These are phyloP conservation scores for Saccharomyces paradoxus DNA, from an alignment of 805 yeast genomes.

Conservation along the genomic window DNA sequence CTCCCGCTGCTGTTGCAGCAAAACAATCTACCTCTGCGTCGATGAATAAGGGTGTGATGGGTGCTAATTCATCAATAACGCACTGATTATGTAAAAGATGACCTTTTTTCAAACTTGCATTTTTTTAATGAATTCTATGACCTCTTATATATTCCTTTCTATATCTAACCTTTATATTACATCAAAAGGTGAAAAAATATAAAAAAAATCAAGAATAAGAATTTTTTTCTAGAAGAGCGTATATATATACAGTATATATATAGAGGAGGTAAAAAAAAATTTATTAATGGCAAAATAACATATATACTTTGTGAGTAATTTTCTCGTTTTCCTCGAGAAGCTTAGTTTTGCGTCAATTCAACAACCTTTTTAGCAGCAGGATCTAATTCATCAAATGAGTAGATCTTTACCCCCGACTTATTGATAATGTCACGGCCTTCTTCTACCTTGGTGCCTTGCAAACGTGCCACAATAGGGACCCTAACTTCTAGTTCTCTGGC, in stretches of 20 bases:
- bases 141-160: neutral
- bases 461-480: slow-evolving; percentile 94
- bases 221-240: neutral
- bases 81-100: neutral
- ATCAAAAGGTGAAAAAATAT: neutral
- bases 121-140: neutral
- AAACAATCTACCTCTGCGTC: neutral
- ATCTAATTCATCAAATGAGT: slow-evolving; percentile 85
- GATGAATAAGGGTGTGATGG: neutral
- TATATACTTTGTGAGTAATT: neutral
- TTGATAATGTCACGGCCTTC: slow-evolving; percentile 80
- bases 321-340: neutral
- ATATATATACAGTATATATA: neutral
- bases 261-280: neutral
- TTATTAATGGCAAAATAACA: neutral
- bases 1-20: neutral
- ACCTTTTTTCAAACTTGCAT: neutral
- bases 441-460: slow-evolving; percentile 94
- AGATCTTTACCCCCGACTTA: slow-evolving; percentile 87
- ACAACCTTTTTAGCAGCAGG: slow-evolving; percentile 96
- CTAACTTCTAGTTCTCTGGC: slow-evolving; percentile 83
- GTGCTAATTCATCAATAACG: slow-evolving; percentile 3
- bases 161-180: neutral
- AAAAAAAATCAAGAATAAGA: neutral
- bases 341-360: slow-evolving; percentile 40